These are phyloP conservation scores for Ophiostoma fasciatum DNA, from an alignment of 2,329 filamentous ascomycete species.

Conservation along the genomic window DNA sequence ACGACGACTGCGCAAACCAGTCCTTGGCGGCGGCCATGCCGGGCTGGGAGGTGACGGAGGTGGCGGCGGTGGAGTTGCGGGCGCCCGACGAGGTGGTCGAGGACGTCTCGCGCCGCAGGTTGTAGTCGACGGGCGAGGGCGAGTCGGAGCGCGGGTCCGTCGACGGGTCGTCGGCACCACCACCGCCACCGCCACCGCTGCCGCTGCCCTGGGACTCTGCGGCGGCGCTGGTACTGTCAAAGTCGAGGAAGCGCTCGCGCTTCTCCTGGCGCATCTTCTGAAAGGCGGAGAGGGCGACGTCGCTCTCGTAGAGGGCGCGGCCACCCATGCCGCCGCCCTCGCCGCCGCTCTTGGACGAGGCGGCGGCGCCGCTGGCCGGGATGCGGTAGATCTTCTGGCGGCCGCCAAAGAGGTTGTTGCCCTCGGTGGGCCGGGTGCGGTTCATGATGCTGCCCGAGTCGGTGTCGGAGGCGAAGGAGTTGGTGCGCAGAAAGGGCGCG, in stretches of 20 bases:
- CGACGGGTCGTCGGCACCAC: neutral
- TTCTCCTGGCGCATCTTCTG: slow-evolving; percentile 56
- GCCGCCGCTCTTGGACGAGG: slow-evolving; percentile 26
- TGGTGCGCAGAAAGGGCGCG: slow-evolving; percentile 39
- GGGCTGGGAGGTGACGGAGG: slow-evolving; percentile 67
- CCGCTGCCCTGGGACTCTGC: neutral
- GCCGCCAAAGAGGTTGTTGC: slow-evolving; percentile 87
- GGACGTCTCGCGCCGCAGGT: slow-evolving; percentile 68
- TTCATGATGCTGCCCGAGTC: slow-evolving; percentile 61
- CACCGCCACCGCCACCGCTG: neutral
- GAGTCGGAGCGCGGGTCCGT: slow-evolving; percentile 31
- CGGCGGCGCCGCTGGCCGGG: slow-evolving; percentile 34
- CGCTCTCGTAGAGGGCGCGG: slow-evolving; percentile 69
- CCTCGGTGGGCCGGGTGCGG: slow-evolving; percentile 67
- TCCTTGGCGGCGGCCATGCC: slow-evolving; percentile 35
- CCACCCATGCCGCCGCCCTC: slow-evolving; percentile 45
- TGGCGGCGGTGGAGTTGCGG: slow-evolving; percentile 74
- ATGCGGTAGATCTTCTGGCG: slow-evolving; percentile 93
- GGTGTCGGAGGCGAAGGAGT: slow-evolving; percentile 56
- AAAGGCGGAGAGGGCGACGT: slow-evolving; percentile 70
- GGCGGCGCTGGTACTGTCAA: too few relatives aligned
- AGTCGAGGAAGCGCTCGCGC: slow-evolving; percentile 25
- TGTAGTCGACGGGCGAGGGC: slow-evolving; percentile 46
- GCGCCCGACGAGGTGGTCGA: slow-evolving; percentile 66
- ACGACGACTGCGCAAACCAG: slow-evolving; percentile 26